These are phyloP conservation scores for Aspergillus sp. DNA, from an alignment of 2,329 filamentous ascomycete species.

Conservation along the genomic window DNA sequence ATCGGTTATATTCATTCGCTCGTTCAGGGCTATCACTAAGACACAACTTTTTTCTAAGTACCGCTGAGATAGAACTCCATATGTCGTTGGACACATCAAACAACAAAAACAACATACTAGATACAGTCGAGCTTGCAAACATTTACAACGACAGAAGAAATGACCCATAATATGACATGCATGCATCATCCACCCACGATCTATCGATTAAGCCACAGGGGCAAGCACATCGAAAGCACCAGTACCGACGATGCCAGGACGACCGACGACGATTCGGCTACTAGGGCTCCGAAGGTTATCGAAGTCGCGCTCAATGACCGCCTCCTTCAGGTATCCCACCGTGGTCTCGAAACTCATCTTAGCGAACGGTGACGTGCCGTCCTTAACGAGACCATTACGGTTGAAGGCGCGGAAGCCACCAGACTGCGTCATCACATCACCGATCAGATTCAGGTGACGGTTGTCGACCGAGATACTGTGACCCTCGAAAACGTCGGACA, in stretches of 20 bases:
- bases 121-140: constrained; percentile 19
- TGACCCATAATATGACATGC: constrained; percentile 11
- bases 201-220: constrained; percentile 41
- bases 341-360: constrained; percentile 99
- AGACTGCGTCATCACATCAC: constrained; percentile 94
- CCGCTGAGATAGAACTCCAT: constrained; percentile 38
- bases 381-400: constrained; percentile 75
- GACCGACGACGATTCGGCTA: constrained; percentile 83
- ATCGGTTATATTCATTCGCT: constrained; percentile 5
- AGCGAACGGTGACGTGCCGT: constrained; percentile 85
- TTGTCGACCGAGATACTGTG: constrained; percentile 93
- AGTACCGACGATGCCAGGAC: constrained; percentile 79
- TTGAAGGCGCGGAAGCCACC: constrained; percentile 91
- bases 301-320: constrained; percentile 83
- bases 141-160: constrained; percentile 18
- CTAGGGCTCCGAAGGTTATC: constrained; percentile 85
- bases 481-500: constrained; percentile 79
- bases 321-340: constrained; percentile 87
- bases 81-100: constrained; percentile 37
- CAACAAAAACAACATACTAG: constrained; percentile 23
- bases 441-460: constrained; percentile 91
- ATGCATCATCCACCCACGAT: constrained; percentile 9
- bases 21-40: constrained; percentile 29
- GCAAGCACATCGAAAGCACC: constrained; percentile 85
- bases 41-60: constrained; percentile 34